Evolutionary conservation across 1,284 basidiomycete genomes (phyloP).

Genomic region (Vanrija sp.): DNA sequence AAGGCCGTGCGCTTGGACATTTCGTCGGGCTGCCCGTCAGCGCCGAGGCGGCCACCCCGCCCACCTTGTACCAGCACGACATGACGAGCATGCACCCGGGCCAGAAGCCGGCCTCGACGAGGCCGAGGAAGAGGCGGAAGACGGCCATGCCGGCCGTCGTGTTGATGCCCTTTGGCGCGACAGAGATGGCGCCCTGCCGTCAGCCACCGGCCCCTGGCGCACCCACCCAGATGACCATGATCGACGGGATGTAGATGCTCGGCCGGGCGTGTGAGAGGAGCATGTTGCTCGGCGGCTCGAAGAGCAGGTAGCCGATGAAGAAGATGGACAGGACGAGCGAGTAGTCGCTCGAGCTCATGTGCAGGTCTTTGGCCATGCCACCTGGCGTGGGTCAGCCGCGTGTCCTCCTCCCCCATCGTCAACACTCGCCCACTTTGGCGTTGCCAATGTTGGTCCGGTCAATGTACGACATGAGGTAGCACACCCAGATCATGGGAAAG

Average conservation of each 20-base stretch:
- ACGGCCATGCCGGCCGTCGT: slow-evolving; percentile 43
- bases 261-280: slow-evolving; percentile 17
- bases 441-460: slow-evolving; percentile 35
- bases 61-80: slow-evolving; percentile 45
- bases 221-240: slow-evolving; percentile 30
- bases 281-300: slow-evolving; percentile 25
- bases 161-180: slow-evolving; percentile 42
- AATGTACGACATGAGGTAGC: slow-evolving; percentile 1
- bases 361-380: slow-evolving; percentile 44
- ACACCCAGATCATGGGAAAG: no score
- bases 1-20: slow-evolving; percentile 32
- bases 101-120: slow-evolving; percentile 43
- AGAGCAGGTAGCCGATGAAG: slow-evolving; percentile 34
- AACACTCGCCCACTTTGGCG: slow-evolving; percentile 26
- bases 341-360: slow-evolving; percentile 28
- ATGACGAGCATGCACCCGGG: slow-evolving; percentile 46
- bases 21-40: slow-evolving; percentile 19
- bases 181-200: slow-evolving; percentile 41
- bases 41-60: neutral
- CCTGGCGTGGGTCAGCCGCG: neutral
- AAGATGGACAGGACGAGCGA: slow-evolving; percentile 45
- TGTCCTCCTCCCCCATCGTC: no score
- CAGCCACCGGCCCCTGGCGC: neutral
- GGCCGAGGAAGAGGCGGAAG: slow-evolving; percentile 44
- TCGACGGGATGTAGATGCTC: slow-evolving; percentile 23